Percentiles rank a stretch among this genome's conserved stretches.
Evolutionary conservation across 352 stramenopile species (phyloP).

Genomic region (Stephanocyclus meneghinianus): DNA sequence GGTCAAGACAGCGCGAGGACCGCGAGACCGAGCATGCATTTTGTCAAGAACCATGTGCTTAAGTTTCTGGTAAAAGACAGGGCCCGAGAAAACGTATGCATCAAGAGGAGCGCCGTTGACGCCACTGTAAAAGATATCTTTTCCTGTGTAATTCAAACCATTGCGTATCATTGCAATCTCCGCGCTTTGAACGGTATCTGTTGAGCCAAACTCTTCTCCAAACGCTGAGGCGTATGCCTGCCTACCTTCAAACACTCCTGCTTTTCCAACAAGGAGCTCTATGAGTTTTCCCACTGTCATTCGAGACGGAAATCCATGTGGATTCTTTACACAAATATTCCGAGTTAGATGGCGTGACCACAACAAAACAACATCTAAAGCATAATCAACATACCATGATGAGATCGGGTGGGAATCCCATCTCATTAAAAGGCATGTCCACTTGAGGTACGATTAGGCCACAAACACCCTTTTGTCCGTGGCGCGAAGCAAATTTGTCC

Average conservation of each 20-base stretch:
- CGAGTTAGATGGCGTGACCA: not conserved
- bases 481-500: constrained; percentile 99
- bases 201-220: constrained; percentile 95
- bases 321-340: constrained; percentile 83
- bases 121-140: constrained; percentile 94
- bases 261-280: constrained; percentile 98
- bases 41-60: constrained; percentile 99
- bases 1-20: constrained; percentile 92
- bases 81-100: constrained; percentile 99
- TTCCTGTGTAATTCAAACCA: constrained; percentile 98
- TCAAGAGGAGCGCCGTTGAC: constrained; percentile 94
- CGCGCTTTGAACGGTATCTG: constrained; percentile 88
- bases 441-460: constrained; percentile 89
- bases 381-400: constrained; percentile 88
- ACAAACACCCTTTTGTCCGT: constrained; percentile 99
- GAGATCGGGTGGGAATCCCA: constrained; percentile 96
- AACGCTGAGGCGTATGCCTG: constrained; percentile 98
- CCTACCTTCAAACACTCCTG: constrained; percentile 92
- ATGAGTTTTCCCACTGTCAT: constrained; percentile 99
- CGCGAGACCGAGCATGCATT: constrained; percentile 94
- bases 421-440: constrained; percentile 99
- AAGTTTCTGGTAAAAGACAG: constrained; percentile 99
- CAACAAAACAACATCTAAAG: not conserved
- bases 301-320: constrained; percentile 98
- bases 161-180: constrained; percentile 92